Conservation (phyloP, 768 basidiomycete species). For the Mycena pura region DNA sequence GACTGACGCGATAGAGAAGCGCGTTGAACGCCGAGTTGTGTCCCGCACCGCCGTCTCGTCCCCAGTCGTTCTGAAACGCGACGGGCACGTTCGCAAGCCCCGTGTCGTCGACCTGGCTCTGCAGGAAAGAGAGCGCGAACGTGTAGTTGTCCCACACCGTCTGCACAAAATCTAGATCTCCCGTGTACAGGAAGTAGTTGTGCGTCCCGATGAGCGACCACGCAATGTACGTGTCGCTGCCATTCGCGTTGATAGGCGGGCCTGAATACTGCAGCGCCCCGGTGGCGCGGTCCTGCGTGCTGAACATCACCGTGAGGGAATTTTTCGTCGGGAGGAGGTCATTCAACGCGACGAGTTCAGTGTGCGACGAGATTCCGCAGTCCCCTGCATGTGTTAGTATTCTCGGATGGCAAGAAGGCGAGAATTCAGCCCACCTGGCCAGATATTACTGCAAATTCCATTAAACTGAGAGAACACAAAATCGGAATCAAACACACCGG, state of each 20-base stretch:
- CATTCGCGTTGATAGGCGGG: slow-evolving; percentile 43
- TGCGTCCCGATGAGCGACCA: slow-evolving; percentile 56
- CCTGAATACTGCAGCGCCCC: slow-evolving; percentile 55
- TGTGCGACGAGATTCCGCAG: slow-evolving; percentile 50
- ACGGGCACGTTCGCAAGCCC: slow-evolving; percentile 48
- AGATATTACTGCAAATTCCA: slow-evolving; percentile 33
- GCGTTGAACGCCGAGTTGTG: slow-evolving; percentile 57
- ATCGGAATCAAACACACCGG: slow-evolving; percentile 37
- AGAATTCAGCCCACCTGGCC: slow-evolving; percentile 27
- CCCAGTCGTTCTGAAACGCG: slow-evolving; percentile 57
- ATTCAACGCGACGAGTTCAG: slow-evolving; percentile 42
- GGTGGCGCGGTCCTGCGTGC: slow-evolving; percentile 50
- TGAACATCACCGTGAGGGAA: slow-evolving; percentile 55
- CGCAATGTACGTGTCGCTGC: slow-evolving; percentile 53
- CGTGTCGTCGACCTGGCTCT: slow-evolving; percentile 47
- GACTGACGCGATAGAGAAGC: slow-evolving; percentile 46
- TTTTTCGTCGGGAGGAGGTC: slow-evolving; percentile 50
- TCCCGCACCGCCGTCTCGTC: slow-evolving; percentile 51
- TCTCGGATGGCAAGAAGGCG: not conserved
- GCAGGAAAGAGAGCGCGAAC: slow-evolving; percentile 44
- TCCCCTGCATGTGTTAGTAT: no score
- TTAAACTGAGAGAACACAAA: not conserved
- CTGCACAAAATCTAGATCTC: slow-evolving; percentile 51
- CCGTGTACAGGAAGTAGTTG: slow-evolving; percentile 54
- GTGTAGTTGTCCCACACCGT: slow-evolving; percentile 54